Conservation (phyloP, 2,329 filamentous ascomycete genomes). For the Diplodia mutila region DNA sequence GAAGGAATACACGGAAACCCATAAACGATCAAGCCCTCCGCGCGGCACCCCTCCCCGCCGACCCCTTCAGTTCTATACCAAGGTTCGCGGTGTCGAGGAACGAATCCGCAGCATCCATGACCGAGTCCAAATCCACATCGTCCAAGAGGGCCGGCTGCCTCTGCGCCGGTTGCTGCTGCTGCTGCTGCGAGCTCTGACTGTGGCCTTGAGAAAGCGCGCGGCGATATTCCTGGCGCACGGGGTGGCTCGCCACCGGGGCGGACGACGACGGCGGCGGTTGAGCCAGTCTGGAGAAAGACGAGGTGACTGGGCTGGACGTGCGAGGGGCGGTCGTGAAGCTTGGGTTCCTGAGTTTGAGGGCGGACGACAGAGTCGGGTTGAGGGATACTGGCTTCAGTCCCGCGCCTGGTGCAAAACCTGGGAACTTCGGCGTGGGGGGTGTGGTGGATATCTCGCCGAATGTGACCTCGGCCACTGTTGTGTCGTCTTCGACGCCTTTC, state of each 20-base stretch:
- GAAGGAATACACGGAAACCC: background rate
- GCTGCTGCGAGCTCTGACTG: background rate
- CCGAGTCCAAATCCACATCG: slow-evolving; percentile 11
- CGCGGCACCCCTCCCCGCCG: background rate
- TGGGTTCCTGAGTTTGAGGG: background rate
- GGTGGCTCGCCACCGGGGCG: background rate
- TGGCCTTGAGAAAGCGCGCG: background rate
- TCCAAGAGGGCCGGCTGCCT: background rate
- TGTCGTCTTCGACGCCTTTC: background rate
- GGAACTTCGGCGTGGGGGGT: background rate
- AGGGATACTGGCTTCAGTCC: background rate
- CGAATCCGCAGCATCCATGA: slow-evolving; percentile 18
- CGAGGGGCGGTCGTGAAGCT: background rate
- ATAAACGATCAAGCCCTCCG: background rate
- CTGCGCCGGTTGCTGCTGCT: background rate
- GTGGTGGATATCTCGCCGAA: background rate
- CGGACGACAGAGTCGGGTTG: background rate
- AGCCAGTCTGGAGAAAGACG: background rate
- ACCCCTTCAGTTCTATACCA: background rate
- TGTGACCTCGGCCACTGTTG: background rate
- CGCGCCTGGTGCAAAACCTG: background rate
- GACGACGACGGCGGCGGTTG: background rate
- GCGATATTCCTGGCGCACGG: background rate
- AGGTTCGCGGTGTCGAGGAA: slow-evolving; percentile 15
- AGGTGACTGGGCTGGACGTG: background rate